A percentile compares a stretch with the other conserved stretches of the same genome.
Evolutionary conservation across 2,329 filamentous ascomycete species (phyloP).

Genomic region (Metarhizium robertsii): DNA sequence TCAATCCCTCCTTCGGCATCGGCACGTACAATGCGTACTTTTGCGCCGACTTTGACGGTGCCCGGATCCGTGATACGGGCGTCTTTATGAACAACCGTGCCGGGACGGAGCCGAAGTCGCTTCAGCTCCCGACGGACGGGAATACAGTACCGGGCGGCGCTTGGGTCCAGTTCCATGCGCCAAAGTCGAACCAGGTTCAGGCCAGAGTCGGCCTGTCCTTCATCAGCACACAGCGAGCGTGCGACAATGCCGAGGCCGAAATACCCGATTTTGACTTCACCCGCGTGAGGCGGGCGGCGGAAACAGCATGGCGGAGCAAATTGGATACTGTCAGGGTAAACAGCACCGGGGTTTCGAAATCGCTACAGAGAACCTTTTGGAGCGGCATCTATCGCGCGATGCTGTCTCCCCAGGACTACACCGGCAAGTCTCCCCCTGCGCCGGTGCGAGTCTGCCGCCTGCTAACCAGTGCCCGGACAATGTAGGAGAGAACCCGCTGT

Average conservation of each 20-base stretch:
- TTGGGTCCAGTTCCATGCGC: slow-evolving; percentile 50
- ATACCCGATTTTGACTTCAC: slow-evolving; percentile 60
- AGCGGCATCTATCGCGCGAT: slow-evolving; percentile 59
- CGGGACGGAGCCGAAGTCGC: slow-evolving; percentile 30
- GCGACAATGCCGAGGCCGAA: slow-evolving; percentile 58
- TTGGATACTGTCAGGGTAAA: slow-evolving; percentile 50
- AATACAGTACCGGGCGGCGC: slow-evolving; percentile 37
- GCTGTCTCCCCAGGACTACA: slow-evolving; percentile 68
- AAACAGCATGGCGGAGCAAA: slow-evolving; percentile 54
- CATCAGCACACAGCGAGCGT: slow-evolving; percentile 58
- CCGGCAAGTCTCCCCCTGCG: slow-evolving; percentile 17
- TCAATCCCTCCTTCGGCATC: slow-evolving; percentile 51
- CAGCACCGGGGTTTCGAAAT: slow-evolving; percentile 40
- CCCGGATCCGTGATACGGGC: slow-evolving; percentile 43
- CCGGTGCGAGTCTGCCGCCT: no score
- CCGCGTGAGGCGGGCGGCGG: slow-evolving; percentile 40
- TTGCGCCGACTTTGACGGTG: slow-evolving; percentile 50
- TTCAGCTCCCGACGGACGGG: slow-evolving; percentile 22
- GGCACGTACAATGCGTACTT: slow-evolving; percentile 49
- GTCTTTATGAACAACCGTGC: slow-evolving; percentile 47
- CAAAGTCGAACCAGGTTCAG: slow-evolving; percentile 36
- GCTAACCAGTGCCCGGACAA: no score
- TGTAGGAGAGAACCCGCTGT: slow-evolving; percentile 58
- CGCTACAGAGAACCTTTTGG: slow-evolving; percentile 59
- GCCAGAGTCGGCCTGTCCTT: slow-evolving; percentile 66